Base-by-base conservation (phyloP, 495 filamentous ascomycete species). In the Xylaria acuta region DNA sequence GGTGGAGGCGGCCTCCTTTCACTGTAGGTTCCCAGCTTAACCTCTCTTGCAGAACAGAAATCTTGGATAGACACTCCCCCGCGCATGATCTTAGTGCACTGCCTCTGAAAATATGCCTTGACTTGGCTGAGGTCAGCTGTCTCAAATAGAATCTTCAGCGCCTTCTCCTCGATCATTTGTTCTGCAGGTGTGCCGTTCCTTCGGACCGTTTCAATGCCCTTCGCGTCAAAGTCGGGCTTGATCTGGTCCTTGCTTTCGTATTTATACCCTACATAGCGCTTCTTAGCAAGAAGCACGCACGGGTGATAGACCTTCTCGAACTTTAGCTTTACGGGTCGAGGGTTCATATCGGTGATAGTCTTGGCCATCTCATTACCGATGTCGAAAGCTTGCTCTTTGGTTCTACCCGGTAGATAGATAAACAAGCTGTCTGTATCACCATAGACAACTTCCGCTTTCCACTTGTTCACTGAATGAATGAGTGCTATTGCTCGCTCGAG, bases 231-330 rank as follows among this genome's bases (percentile, higher is more conserved):
- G 25, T 97, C 94, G 27, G 96, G 97, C 72, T 92, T 90, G 25
- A 80, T 84, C 78, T 99, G 95, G 22, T 87, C 82, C 34, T 87
- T 89, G 72, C 87, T 88, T 78, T 99, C 96, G 82, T 97, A 99
- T 78, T 97, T 98, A 85, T 97, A 98, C 30, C 96, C 96, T 45
- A 98, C 97, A 77, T 99, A 99, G 47, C 96, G 92, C 81, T 99
- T 99, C 84, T 98, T 99, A 32, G 97, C 94, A 0, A 99, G 88
- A 4, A 99, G 87, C 1, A 98, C 90, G 76, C 95, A 98, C 0
- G 96, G 97, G 65, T 94, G 91, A 80, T 99, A 99, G 16, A 99
- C 96, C 76, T 99, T 99, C 81, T 99, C 97, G 76, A 99, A 98
- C 78, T 98, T 97, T 71, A 99, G 90, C 81, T 97, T 98, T 67